phyloP scores from a whole-genome alignment of 139 green algal species.

The Chlorella sp. region DNA sequence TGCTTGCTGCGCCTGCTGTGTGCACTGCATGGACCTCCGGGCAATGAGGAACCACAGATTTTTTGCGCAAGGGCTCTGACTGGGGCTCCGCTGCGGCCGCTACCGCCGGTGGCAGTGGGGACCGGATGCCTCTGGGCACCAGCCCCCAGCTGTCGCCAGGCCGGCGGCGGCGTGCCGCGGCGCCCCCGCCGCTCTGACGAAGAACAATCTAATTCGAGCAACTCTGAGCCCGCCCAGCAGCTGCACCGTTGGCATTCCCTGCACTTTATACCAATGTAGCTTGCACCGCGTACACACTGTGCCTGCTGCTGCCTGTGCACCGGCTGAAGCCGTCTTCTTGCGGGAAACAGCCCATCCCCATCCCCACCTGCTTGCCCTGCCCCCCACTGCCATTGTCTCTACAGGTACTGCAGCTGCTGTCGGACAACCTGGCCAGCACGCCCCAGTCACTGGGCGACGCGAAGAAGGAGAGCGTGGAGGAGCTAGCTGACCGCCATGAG shows the following conservation, averaged over 20 bases:
- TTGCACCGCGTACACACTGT: no score
- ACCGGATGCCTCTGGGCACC: no score
- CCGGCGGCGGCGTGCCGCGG: neutral
- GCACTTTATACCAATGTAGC: neutral
- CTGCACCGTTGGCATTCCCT: neutral
- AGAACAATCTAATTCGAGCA: constrained; percentile 15
- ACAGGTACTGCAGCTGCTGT: constrained; percentile 63
- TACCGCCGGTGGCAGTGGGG: no score
- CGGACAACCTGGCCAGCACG: constrained; percentile 53
- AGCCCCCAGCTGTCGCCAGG: neutral
- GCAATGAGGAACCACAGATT: constrained; percentile 43
- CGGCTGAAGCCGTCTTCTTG: no score
- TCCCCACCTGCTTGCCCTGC: neutral
- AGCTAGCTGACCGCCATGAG: constrained; percentile 77
- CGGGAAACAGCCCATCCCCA: neutral
- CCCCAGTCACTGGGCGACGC: constrained; percentile 68
- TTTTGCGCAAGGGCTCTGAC: constrained; percentile 53
- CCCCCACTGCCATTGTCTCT: neutral
- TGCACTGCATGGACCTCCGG: no score
- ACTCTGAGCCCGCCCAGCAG: constrained; percentile 3
- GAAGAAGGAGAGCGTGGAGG: constrained; percentile 73
- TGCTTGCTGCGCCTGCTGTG: neutral
- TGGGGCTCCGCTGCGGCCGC: neutral
- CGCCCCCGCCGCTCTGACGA: constrained; percentile 6
- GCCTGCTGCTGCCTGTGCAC: no score